Evolutionary conservation across 495 filamentous ascomycete genomes (phyloP).

Genomic region (Choiromyces venosus): DNA sequence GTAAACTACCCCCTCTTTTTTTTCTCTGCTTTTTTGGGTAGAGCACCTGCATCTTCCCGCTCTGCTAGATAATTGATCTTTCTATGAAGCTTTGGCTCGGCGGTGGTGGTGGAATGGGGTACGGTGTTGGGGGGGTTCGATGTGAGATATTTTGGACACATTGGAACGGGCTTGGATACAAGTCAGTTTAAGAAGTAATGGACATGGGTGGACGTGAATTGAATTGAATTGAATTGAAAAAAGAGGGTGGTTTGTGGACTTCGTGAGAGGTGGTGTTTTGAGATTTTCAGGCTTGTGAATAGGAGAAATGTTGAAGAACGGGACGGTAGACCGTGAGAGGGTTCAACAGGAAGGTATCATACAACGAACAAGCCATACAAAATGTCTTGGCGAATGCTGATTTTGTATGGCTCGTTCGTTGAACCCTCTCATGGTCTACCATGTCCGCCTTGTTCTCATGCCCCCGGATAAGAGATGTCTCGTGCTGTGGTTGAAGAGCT

Average conservation of each 20-base stretch:
- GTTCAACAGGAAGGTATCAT: too few species aligned
- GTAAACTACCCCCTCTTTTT: not conserved
- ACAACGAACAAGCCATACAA: too few species aligned
- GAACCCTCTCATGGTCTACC: too few species aligned
- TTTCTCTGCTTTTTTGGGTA: not conserved
- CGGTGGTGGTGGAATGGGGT: not conserved
- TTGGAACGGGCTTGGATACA: not conserved
- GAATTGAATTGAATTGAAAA: not conserved
- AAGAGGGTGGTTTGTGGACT: not conserved
- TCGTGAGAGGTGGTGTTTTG: not conserved
- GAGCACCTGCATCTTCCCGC: not conserved
- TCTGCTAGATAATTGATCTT: not conserved
- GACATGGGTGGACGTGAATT: not conserved
- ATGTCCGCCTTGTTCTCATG: not conserved
- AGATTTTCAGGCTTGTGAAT: not conserved
- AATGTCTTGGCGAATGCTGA: too few species aligned
- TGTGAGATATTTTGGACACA: not conserved
- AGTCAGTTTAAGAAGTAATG: not conserved
- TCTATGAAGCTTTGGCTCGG: not conserved
- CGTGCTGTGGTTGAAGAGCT: not conserved
- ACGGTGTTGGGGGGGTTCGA: not conserved
- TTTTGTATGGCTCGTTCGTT: too few species aligned
- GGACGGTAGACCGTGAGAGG: too few species aligned
- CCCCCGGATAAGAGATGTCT: not conserved
- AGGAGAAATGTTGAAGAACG: not conserved